phyloP scores from a whole-genome alignment of 345 rosid genomes.

The Mallotus nudiflorus region DNA sequence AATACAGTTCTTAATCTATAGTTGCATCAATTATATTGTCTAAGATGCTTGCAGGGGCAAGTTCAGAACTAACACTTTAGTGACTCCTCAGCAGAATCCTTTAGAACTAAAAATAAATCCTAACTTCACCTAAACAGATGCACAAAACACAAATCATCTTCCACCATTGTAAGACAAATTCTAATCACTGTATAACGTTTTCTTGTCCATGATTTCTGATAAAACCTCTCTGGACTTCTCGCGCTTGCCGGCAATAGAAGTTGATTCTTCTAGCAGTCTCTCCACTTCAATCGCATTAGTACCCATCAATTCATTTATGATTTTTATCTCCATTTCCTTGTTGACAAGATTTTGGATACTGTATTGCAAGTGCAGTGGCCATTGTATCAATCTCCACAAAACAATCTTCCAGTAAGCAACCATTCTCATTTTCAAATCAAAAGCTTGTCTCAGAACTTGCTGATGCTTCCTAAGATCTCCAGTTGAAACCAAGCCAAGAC shows the following conservation, averaged over 20 bases:
- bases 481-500: constrained; percentile 18
- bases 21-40: no score
- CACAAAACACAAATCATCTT: background rate
- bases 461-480: background rate
- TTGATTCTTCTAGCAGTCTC: constrained; percentile 34
- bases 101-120: no score
- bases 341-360: constrained; percentile 19
- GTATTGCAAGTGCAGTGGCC: constrained; percentile 26
- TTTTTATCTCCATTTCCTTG: constrained; percentile 25
- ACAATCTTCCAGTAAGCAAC: constrained; percentile 38
- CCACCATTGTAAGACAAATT: no score
- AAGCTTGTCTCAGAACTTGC: constrained; percentile 16
- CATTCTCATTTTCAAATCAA: constrained; percentile 34
- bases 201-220: constrained; percentile 19
- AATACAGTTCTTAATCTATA: no score
- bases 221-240: constrained; percentile 34
- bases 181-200: background rate
- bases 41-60: no score
- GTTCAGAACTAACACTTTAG: no score
- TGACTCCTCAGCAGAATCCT: no score
- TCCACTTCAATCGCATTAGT: constrained; percentile 21
- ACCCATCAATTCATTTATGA: constrained; percentile 24
- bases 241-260: constrained; percentile 17
- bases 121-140: background rate
- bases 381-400: constrained; percentile 26